Evolutionary conservation across 2,329 filamentous ascomycete species (phyloP).

Genomic region (Penicillium sp.): DNA sequence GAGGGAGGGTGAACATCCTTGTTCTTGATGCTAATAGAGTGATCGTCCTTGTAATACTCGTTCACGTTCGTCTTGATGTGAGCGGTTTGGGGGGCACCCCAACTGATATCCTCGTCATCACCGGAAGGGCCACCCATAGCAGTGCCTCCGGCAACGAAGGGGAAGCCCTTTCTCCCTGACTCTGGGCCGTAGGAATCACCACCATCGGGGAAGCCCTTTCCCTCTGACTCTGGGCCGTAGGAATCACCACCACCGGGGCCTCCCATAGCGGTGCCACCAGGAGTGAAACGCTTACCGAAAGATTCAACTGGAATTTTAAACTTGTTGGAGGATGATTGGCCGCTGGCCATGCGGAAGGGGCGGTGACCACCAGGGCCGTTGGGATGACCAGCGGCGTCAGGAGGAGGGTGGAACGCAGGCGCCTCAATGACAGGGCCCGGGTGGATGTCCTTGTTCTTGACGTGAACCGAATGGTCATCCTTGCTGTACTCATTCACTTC

Average conservation of each 20-base stretch:
- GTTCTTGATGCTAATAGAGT: constrained; percentile 20
- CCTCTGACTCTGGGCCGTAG: neutral
- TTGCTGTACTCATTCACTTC: constrained; percentile 16
- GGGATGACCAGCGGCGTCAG: neutral
- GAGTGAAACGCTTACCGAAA: constrained; percentile 11
- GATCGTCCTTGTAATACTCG: constrained; percentile 18
- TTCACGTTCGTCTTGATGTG: constrained; percentile 15
- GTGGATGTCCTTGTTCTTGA: constrained; percentile 20
- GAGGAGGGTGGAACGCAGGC: constrained; percentile 1
- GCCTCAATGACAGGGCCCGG: constrained; percentile 3
- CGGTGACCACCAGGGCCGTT: neutral
- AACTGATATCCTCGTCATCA: constrained; percentile 8
- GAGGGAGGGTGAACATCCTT: constrained; percentile 12
- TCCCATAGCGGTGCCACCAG: constrained; percentile 19
- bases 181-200: constrained; percentile 1
- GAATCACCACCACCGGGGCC: constrained; percentile 13
- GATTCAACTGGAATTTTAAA: constrained; percentile 6
- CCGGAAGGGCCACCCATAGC: constrained; percentile 21
- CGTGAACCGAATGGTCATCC: constrained; percentile 21
- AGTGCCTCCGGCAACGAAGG: constrained; percentile 10
- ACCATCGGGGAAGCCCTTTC: constrained; percentile 4
- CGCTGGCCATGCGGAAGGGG: neutral
- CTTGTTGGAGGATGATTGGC: constrained; percentile 1
- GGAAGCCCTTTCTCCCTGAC: neutral
- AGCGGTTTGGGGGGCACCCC: constrained; percentile 5